These are phyloP conservation scores for Leccinum fibrillosum DNA, from an alignment of 768 basidiomycete species.

Conservation along the genomic window DNA sequence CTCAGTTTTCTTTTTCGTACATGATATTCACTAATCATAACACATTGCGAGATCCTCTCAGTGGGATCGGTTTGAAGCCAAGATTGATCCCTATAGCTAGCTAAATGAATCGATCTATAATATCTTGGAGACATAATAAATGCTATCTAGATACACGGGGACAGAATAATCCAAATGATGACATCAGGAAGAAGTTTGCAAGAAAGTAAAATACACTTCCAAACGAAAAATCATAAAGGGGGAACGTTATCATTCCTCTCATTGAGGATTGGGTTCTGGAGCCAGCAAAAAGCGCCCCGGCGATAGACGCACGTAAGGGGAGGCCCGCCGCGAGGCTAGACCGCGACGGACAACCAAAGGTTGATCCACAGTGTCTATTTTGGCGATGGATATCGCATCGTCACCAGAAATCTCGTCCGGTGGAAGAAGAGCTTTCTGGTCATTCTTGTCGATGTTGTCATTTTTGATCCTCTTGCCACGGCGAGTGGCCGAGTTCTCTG, in stretches of 20 bases:
- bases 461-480: constrained; percentile 8
- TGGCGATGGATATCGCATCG: not conserved
- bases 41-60: not conserved
- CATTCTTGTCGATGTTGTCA: not conserved
- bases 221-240: not conserved
- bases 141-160: not conserved
- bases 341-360: constrained; percentile 10
- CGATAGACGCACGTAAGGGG: constrained; percentile 18
- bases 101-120: not conserved
- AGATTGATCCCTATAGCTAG: not conserved
- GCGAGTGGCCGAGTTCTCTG: not conserved
- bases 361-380: constrained; percentile 9
- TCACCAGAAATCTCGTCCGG: constrained; percentile 14
- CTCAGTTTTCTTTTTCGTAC: not conserved
- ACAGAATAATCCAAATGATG: not conserved
- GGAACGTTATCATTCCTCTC: not conserved
- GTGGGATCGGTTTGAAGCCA: not conserved
- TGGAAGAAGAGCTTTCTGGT: constrained; percentile 9
- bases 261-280: constrained; percentile 4
- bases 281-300: constrained; percentile 20
- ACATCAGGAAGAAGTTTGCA: not conserved
- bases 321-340: constrained; percentile 7
- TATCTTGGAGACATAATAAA: not conserved
- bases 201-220: not conserved
- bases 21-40: not conserved